These are phyloP conservation scores for Hanseniaspora uvarum DNA, from an alignment of 1,139 yeast species.

Conservation along the genomic window DNA sequence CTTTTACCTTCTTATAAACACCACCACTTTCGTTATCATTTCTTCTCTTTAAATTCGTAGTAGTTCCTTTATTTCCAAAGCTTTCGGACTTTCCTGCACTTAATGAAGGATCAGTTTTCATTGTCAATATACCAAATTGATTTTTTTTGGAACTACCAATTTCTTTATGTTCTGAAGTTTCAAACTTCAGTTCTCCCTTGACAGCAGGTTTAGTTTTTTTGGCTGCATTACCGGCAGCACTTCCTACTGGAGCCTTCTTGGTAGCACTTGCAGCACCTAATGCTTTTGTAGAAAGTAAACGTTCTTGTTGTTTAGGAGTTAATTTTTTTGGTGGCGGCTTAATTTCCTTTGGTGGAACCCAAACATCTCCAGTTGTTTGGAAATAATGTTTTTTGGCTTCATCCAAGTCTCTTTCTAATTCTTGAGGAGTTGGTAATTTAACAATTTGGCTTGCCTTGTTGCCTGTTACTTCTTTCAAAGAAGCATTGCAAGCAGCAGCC, in stretches of 20 bases:
- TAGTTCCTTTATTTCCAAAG: neutral
- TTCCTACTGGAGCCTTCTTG: neutral
- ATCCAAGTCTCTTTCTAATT: slow-evolving; percentile 17
- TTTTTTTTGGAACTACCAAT: slow-evolving; percentile 5
- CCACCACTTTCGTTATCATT: neutral
- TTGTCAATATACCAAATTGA: slow-evolving; percentile 7
- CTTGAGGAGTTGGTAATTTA: slow-evolving; percentile 26
- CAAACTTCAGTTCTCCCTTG: slow-evolving; percentile 9
- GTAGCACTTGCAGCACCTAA: neutral
- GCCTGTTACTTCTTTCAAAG: slow-evolving; percentile 53
- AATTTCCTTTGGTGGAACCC: slow-evolving; percentile 15
- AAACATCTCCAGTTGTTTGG: slow-evolving; percentile 14
- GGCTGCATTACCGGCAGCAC: neutral
- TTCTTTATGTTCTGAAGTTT: slow-evolving; percentile 1
- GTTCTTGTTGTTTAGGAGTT: slow-evolving; percentile 10
- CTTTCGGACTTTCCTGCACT: neutral
- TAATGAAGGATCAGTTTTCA: slow-evolving; percentile 1
- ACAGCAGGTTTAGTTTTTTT: neutral
- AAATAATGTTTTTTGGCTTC: slow-evolving; percentile 19
- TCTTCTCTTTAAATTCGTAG: neutral
- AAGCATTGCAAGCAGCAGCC: slow-evolving; percentile 73
- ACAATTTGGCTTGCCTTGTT: slow-evolving; percentile 35
- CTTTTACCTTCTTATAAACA: slow-evolving; percentile 6
- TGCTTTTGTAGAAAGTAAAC: neutral
- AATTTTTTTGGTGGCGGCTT: slow-evolving; percentile 17